These are phyloP conservation scores for Actinomucor elegans DNA, from an alignment of 371 early-diverging fungal species.

Conservation along the genomic window DNA sequence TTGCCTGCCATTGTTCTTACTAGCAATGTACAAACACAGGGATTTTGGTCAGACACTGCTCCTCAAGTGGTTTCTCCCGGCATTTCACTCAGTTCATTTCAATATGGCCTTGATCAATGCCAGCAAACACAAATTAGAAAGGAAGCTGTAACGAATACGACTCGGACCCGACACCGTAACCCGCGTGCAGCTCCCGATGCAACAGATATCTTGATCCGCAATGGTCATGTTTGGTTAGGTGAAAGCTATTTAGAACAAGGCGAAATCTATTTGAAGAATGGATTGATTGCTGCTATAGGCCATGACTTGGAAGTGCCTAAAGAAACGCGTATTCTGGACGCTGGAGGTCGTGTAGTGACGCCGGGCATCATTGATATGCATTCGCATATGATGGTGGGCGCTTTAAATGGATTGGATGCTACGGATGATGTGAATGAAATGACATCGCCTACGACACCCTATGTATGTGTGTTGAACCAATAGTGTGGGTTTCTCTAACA, in stretches of 20 bases:
- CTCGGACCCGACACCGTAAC: conserved; percentile 38
- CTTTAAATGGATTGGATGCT: conserved; percentile 58
- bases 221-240: conserved; percentile 55
- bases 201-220: conserved; percentile 43
- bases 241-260: conserved; percentile 51
- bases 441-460: conserved; percentile 64
- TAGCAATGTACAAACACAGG: conserved; percentile 1
- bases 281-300: conserved; percentile 57
- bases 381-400: conserved; percentile 64
- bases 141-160: conserved; percentile 18
- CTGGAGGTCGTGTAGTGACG: conserved; percentile 68
- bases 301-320: conserved; percentile 32
- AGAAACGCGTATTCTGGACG: conserved; percentile 55
- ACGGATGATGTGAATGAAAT: conserved; percentile 72
- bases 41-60: conserved; percentile 15
- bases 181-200: conserved; percentile 36
- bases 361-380: conserved; percentile 88
- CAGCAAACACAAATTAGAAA: conserved; percentile 23
- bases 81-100: conserved; percentile 45
- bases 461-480: too few species aligned
- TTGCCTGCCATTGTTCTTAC: conserved; percentile 12
- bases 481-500: too few species aligned
- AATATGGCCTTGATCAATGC: conserved; percentile 48
- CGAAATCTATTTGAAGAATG: conserved; percentile 58
- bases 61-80: conserved; percentile 36